Evolutionary conservation across 805 yeast species (phyloP), one percentile per base, ranked within the genome.

Genomic region (Priceomyces carsonii): DNA sequence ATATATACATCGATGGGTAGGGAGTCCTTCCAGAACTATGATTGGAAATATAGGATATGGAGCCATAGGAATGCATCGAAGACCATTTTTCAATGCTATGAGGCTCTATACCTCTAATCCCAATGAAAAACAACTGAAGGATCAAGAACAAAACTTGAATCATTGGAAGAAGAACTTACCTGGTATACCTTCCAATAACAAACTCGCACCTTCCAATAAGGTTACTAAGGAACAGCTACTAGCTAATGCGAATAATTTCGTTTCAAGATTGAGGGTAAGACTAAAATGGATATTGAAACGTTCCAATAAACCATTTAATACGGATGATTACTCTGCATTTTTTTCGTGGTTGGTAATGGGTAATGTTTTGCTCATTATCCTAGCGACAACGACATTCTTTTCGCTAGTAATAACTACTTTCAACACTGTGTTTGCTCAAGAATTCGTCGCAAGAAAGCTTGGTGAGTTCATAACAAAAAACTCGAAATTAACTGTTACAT

Each of bases 341-440:
- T 78, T 91, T 39, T 85, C 96, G 5, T 90, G 98, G 96, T 65
- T 93, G 18, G 75, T 93, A 32, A 82, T 93, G 55, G 95, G 96
- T 3, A 91, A 93, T 52, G 81, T 85, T 2, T 57, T 87, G 6
- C 69, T 95, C 63, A 73, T 93, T 35, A 64, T 88, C 14, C 61
- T 90, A 17, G 97, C 91, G 7, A 91, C 99, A 8, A 93, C 99
- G 1, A 88, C 98, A 1, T 91, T 91, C 55, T 77, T 87, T 18
- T 89, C 97, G 4, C 55, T 89, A 29, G 70, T 90, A 1, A 71
- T 93, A 8, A 80, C 82, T 57, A 71, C 90, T 3, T 62, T 85
- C 55, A 89, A 90, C 56, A 83, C 96, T 1, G 83, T 88, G 8
- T 81, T 87, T 51, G 95, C 95, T 9, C 91, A 91, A 55, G 96